Evolutionary conservation across 2,329 filamentous ascomycete genomes (phyloP).

Genomic region (Paraphaeosphaeria minitans): DNA sequence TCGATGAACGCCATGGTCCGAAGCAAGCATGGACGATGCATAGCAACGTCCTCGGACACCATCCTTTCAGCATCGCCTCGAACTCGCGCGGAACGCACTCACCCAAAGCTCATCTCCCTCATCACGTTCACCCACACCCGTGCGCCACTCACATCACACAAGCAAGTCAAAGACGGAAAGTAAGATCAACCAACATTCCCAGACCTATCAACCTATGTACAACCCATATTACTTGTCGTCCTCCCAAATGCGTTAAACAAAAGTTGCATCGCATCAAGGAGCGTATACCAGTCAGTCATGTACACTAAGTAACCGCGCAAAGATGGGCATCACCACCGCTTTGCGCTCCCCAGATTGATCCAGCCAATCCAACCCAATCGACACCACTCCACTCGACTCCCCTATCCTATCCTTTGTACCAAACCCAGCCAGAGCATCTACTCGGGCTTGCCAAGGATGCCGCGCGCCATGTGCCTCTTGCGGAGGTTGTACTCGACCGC

Average conservation of each 20-base stretch:
- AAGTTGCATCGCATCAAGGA: not conserved
- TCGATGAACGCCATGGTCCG: too few species aligned
- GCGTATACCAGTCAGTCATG: conserved; percentile 4
- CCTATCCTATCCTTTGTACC: too few species aligned
- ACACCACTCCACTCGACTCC: too few species aligned
- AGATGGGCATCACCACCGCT: conserved; percentile 54
- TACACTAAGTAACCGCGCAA: not conserved
- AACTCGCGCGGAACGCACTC: too few species aligned
- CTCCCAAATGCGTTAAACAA: not conserved
- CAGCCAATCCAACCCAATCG: conserved; percentile 41
- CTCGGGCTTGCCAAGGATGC: conserved; percentile 41
- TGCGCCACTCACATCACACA: not conserved
- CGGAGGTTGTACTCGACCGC: conserved; percentile 61
- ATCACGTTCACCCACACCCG: too few species aligned
- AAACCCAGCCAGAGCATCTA: conserved; percentile 15
- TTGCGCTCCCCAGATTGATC: conserved; percentile 48
- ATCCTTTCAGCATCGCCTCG: too few species aligned
- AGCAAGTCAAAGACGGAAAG: not conserved
- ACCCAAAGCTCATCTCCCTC: too few species aligned
- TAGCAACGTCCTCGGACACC: too few species aligned
- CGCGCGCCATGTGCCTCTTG: conserved; percentile 45
- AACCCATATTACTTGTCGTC: not conserved
- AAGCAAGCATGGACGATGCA: too few species aligned
- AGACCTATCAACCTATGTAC: not conserved
- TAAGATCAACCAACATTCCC: conserved; percentile 3